Evolutionary conservation across 2,329 filamentous ascomycete genomes (phyloP).

Genomic region (Mycosphaerella arachidis): DNA sequence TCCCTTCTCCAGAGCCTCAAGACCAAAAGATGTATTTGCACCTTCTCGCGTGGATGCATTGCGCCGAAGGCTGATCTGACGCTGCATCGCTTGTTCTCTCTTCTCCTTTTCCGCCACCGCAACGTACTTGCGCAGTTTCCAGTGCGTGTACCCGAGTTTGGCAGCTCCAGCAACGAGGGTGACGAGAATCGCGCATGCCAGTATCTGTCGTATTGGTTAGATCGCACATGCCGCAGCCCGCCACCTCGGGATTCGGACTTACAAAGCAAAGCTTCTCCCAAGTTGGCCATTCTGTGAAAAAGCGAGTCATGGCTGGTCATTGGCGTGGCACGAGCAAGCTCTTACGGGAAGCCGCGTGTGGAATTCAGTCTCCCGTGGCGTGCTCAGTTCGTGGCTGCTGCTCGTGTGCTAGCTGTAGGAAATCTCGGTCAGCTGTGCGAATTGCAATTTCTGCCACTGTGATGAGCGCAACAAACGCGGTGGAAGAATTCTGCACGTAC

Average conservation of each 20-base stretch:
- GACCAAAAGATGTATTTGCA: slow-evolving; percentile 75
- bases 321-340: neutral
- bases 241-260: slow-evolving; percentile 36
- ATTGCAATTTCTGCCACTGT: neutral
- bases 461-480: neutral
- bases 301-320: slow-evolving; percentile 22
- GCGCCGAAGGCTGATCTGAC: slow-evolving; percentile 29
- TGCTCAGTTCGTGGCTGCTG: neutral
- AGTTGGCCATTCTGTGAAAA: slow-evolving; percentile 60
- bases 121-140: slow-evolving; percentile 40
- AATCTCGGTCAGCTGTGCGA: neutral
- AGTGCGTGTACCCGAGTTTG: slow-evolving; percentile 54
- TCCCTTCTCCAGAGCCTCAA: slow-evolving; percentile 77
- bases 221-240: slow-evolving; percentile 4
- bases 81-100: slow-evolving; percentile 31
- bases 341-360: neutral
- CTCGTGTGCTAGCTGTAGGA: neutral
- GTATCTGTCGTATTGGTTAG: slow-evolving; percentile 51
- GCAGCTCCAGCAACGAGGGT: slow-evolving; percentile 65
- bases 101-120: slow-evolving; percentile 29
- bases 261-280: slow-evolving; percentile 93
- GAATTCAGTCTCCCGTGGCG: neutral
- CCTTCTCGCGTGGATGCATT: slow-evolving; percentile 35
- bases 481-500: neutral
- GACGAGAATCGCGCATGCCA: slow-evolving; percentile 63